Base-by-base conservation (phyloP, 148 eudicot genomes). In the Polygonum aviculare region DNA sequence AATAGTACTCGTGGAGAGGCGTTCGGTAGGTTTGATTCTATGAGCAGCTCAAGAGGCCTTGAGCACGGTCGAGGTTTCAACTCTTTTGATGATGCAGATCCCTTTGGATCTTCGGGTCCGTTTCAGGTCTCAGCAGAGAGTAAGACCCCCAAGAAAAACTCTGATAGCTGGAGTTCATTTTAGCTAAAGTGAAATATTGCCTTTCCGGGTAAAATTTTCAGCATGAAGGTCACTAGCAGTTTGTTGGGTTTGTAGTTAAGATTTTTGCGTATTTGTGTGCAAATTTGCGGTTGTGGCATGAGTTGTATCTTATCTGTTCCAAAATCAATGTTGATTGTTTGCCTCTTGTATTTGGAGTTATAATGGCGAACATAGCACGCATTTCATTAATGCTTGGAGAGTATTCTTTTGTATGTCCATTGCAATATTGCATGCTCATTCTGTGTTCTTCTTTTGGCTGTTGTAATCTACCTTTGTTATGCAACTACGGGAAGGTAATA, bases 61-160 rank as follows among this genome's bases (percentile, higher is more conserved):
- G 96, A 84, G 12, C 83, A 82, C 22, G 83, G 87, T 67, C 83
- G 83, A 72, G 83, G 92, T 72, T 91, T 84, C 83, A 87, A 87
- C 65, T 89, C 93, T n/a, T 94, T 94, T 59, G 98, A 92, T 15
- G 97, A 94, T 74, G 77, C 84, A 4, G 97, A 92, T 63, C 98
- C 98, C 10, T 94, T 94, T 76, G 98, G 98, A 16, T 94, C 98
- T 0, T 85, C 87, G 62, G 98, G 93, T 51, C 93, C 96, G 5
- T 94, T 92, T 82, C 89, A 88, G 83, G 93, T 90, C 69, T 89
- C 96, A 9, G 75, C 89, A 0, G 92, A 83, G 35, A 80, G 79
- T 77, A 80, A 89, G 86, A 88, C 87, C 33, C 86, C 91, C 3
- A 90, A 78, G 76, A 91, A 87, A 78, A 80, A 73, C 80, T 90